Evolutionary conservation across 441 rosid species (phyloP).

Genomic region (Eugenia klotzschiana): DNA sequence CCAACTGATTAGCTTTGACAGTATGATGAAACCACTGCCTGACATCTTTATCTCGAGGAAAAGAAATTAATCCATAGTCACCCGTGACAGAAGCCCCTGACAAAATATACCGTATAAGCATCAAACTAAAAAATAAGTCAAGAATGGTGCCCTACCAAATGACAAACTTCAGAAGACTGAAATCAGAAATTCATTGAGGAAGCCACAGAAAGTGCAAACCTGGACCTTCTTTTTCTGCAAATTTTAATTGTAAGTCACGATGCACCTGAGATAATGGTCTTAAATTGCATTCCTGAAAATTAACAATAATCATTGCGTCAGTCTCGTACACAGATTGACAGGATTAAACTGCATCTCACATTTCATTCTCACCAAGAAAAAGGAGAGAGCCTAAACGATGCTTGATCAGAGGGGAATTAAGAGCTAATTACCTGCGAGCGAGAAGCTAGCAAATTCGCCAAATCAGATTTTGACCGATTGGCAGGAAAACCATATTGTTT

Average conservation of each 20-base stretch:
- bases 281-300: neutral
- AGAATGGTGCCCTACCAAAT: neutral
- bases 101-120: neutral
- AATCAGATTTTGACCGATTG: slow-evolving; percentile 43
- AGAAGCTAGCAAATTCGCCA: slow-evolving; percentile 46
- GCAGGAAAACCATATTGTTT: slow-evolving; percentile 58
- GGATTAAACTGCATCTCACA: neutral
- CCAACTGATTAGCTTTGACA: slow-evolving; percentile 13
- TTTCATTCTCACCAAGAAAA: neutral
- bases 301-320: neutral
- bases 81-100: slow-evolving; percentile 20
- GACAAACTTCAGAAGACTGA: neutral
- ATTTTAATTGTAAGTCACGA: neutral
- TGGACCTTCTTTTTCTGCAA: slow-evolving; percentile 16
- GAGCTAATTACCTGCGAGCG: slow-evolving; percentile 26
- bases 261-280: neutral
- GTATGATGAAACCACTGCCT: slow-evolving; percentile 15
- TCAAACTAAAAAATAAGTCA: neutral
- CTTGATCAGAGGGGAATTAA: neutral
- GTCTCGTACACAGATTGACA: neutral
- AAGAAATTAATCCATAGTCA: slow-evolving; percentile 8
- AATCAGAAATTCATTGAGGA: neutral
- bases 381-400: neutral
- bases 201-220: slow-evolving; percentile 15
- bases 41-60: slow-evolving; percentile 10